Evolutionary conservation across 345 rosid species (phyloP).

Genomic region (Lepidium aucheri): DNA sequence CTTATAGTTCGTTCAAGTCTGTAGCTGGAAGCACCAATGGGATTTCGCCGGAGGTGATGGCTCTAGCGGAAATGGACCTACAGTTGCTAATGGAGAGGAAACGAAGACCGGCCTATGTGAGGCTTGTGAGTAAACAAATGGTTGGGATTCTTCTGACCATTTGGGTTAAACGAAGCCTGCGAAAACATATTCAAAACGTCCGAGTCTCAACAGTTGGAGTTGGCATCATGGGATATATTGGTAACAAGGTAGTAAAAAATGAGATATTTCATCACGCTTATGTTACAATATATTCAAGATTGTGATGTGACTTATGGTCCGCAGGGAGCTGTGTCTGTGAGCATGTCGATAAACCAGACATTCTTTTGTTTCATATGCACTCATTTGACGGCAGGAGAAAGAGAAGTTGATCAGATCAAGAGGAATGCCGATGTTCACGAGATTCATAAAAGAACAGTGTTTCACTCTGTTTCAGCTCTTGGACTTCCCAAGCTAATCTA

Average conservation of each 20-base stretch:
- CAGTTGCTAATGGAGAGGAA: slow-evolving; percentile 59
- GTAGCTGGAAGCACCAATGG: slow-evolving; percentile 30
- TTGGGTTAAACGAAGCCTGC: slow-evolving; percentile 83
- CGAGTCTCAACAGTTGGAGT: slow-evolving; percentile 90
- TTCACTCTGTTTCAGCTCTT: slow-evolving; percentile 45
- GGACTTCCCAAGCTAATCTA: slow-evolving; percentile 61
- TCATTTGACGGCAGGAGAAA: slow-evolving; percentile 90
- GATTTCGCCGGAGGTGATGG: slow-evolving; percentile 34
- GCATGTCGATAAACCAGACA: slow-evolving; percentile 91
- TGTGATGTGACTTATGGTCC: not conserved
- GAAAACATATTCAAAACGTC: slow-evolving; percentile 73
- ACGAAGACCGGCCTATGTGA: slow-evolving; percentile 62
- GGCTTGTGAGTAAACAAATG: slow-evolving; percentile 93
- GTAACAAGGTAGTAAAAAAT: slow-evolving; percentile 61
- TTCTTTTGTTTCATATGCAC: slow-evolving; percentile 69
- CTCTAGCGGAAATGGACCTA: slow-evolving; percentile 59
- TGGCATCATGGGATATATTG: slow-evolving; percentile 94
- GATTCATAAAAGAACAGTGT: slow-evolving; percentile 72
- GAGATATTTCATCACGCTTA: not conserved
- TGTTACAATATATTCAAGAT: not conserved
- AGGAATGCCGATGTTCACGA: slow-evolving; percentile 87
- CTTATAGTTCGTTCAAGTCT: slow-evolving; percentile 57
- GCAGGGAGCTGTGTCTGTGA: slow-evolving; percentile 94
- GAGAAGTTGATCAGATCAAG: slow-evolving; percentile 80
- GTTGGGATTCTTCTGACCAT: slow-evolving; percentile 78